Evolutionary conservation across 1,284 basidiomycete species (phyloP), one percentile per base, ranked within the genome.

Genomic region (Papiliotrema nemorosa): DNA sequence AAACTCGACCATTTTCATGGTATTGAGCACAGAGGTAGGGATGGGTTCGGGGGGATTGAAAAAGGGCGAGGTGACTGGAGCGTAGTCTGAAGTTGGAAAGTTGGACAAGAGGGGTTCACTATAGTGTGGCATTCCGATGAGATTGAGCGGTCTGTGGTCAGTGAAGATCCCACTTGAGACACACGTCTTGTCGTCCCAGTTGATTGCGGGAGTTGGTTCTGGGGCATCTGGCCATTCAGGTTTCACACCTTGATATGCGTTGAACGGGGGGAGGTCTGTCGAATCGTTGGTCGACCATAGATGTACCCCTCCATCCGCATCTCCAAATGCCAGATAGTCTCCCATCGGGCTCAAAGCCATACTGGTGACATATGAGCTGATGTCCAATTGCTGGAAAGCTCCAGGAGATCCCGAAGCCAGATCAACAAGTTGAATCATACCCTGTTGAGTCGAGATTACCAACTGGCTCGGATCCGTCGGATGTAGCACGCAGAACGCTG

Each of bases 101-200:
- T 87, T 85, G 12, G 92, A 97, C 5, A 97, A 78, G 0, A 97
- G 81, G 4, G 80, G 79, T 3, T 78, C 78, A 43, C 83, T 80
- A 70, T 97, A 97, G 73, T 87, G 82, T 5, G 94, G 93, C 78
- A 97, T 80, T 1, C 96, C 96, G 56, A 98, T 84, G 40, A 81
- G 77, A 66, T 90, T 97, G 47, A 99, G 78, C 1, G 94, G 92
- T 20, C 87, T 90, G 44, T 3, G 24, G 18, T 31, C 14, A 24
- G 50, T 18, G 24, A 33, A 24, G 21, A 16, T 10, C 40, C 7
- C 24, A 41, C 24, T 34, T 51, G 43, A 37, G 1, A 71, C 84
- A 67, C 68, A 90, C 85, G 88, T 94, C 35, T 80, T 78, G 48
- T 88, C 83, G 3, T 80, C 81, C 92, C 93, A 97, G 12, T 82